Evolutionary conservation across 164 flowering plant genomes (phyloP).

Genomic region (Vitis rupestris): DNA sequence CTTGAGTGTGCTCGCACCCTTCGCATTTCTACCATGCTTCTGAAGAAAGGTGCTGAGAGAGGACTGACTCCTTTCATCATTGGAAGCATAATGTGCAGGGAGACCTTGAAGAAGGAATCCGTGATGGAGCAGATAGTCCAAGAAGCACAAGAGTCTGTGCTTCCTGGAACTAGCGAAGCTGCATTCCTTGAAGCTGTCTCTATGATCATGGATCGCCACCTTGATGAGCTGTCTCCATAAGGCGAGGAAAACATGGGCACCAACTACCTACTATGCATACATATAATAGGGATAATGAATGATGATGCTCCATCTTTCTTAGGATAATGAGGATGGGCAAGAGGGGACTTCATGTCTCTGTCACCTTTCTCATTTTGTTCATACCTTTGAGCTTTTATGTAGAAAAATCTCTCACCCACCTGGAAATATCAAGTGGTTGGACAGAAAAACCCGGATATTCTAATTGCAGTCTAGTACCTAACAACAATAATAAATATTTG

Average conservation of each 20-base stretch:
- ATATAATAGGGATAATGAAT: background rate
- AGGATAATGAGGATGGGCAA: no score
- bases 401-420: no score
- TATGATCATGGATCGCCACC: constrained; percentile 29
- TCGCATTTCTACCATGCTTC: constrained; percentile 47
- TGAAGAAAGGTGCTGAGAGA: constrained; percentile 44
- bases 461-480: no score
- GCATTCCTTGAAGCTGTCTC: constrained; percentile 31
- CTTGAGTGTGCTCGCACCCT: constrained; percentile 30
- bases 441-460: no score
- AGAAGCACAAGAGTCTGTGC: constrained; percentile 33
- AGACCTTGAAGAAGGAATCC: constrained; percentile 30
- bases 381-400: no score
- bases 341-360: background rate
- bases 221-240: constrained; percentile 18
- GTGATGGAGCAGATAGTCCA: constrained; percentile 33
- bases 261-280: background rate
- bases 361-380: background rate
- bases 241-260: background rate
- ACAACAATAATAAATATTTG: no score
- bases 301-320: background rate
- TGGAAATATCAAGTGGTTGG: no score
- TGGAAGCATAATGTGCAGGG: constrained; percentile 50
- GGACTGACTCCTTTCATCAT: constrained; percentile 41
- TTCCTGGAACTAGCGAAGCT: constrained; percentile 31